phyloP scores from a whole-genome alignment of 352 stramenopile species.

The Globisporangium echinulatum region DNA sequence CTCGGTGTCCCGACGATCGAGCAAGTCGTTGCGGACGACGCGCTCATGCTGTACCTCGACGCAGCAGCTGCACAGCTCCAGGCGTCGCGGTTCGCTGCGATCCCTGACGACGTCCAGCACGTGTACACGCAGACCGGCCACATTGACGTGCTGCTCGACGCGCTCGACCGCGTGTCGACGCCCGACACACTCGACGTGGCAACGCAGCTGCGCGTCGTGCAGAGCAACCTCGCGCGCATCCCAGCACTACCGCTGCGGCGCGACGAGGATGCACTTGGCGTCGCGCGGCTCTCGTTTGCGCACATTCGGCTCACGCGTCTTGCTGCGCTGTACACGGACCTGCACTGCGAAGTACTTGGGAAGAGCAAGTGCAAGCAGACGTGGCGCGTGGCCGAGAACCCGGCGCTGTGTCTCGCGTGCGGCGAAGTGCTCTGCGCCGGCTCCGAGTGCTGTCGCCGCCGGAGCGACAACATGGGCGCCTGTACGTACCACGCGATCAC shows the following conservation, averaged over 20 bases:
- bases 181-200: conserved; percentile 7
- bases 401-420: conserved; percentile 74
- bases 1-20: conserved; percentile 53
- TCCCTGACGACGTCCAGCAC: conserved; percentile 40
- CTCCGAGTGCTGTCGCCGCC: conserved; percentile 71
- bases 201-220: conserved; percentile 20
- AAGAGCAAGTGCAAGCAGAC: conserved; percentile 73
- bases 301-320: conserved; percentile 61
- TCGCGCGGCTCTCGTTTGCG: conserved; percentile 44
- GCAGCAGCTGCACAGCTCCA: conserved; percentile 47
- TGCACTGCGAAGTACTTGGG: conserved; percentile 64
- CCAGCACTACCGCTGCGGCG: conserved; percentile 50
- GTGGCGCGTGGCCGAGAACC: conserved; percentile 67
- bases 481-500: conserved; percentile 72
- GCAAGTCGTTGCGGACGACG: conserved; percentile 43
- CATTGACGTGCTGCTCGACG: conserved; percentile 31
- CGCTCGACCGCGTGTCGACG: conserved; percentile 23
- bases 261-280: conserved; percentile 25
- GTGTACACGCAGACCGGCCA: conserved; percentile 53
- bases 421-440: conserved; percentile 73
- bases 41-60: conserved; percentile 48
- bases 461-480: conserved; percentile 59
- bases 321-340: conserved; percentile 65
- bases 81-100: conserved; percentile 30
- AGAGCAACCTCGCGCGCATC: conserved; percentile 42